Percentiles rank a stretch among this genome's conserved stretches.
Conservation (phyloP, 805 yeast species). For the Cyberlindnera mycetangii region DNA sequence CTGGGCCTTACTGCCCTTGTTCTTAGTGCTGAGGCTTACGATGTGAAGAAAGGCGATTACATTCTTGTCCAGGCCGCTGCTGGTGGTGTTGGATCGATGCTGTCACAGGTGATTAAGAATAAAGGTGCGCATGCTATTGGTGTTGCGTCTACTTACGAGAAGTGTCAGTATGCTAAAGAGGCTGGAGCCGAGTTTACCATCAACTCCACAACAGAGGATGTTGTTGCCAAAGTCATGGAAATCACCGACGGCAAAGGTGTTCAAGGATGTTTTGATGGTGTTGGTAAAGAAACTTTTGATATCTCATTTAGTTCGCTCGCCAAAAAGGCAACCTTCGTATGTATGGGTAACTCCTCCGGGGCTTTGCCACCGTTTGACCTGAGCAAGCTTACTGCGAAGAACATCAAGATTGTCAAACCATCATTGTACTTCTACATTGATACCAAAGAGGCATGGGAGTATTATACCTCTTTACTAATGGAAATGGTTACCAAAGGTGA, state of each 20-base stretch:
- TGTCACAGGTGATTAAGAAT: slow-evolving; percentile 54
- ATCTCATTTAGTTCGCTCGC: slow-evolving; percentile 57
- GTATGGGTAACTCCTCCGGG: slow-evolving; percentile 90
- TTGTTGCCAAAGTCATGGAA: slow-evolving; percentile 50
- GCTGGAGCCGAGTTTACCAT: slow-evolving; percentile 78
- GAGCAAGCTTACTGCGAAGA: slow-evolving; percentile 52
- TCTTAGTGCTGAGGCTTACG: slow-evolving; percentile 61
- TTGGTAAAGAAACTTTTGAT: slow-evolving; percentile 77
- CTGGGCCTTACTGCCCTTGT: slow-evolving; percentile 83
- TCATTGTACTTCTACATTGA: not conserved
- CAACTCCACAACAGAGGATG: slow-evolving; percentile 52
- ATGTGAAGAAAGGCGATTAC: slow-evolving; percentile 65
- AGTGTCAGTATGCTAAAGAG: slow-evolving; percentile 60
- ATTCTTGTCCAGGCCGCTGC: slow-evolving; percentile 90
- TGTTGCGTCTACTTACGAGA: slow-evolving; percentile 74
- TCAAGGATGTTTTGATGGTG: slow-evolving; percentile 64
- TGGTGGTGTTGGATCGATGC: slow-evolving; percentile 84
- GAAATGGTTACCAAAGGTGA: slow-evolving; percentile 23
- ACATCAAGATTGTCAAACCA: slow-evolving; percentile 42
- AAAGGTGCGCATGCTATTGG: slow-evolving; percentile 84
- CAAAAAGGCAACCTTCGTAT: slow-evolving; percentile 69
- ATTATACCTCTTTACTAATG: slow-evolving; percentile 27
- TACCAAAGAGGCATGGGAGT: not conserved
- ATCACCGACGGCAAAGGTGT: slow-evolving; percentile 68
- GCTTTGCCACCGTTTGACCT: slow-evolving; percentile 65